Conservation (phyloP, 495 filamentous ascomycete species). For the Hypoxylon lienhwacheense region DNA sequence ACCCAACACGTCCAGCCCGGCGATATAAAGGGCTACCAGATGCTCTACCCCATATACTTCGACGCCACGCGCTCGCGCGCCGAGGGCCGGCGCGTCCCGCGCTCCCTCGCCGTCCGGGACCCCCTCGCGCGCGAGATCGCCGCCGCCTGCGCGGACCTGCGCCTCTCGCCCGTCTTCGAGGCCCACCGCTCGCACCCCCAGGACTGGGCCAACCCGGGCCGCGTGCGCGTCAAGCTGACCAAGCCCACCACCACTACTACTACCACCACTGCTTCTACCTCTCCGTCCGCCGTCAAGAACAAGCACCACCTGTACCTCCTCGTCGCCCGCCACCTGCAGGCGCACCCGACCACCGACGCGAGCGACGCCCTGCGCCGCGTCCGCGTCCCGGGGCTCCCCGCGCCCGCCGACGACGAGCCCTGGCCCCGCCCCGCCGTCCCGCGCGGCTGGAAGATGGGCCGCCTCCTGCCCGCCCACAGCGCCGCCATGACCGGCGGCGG, state of each 20-base stretch:
- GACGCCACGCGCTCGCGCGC: conserved; percentile 72
- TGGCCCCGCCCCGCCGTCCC: conserved; percentile 75
- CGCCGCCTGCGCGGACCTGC: conserved; percentile 73
- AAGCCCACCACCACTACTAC: not conserved
- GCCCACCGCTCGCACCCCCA: conserved; percentile 90
- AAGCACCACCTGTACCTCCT: conserved; percentile 87
- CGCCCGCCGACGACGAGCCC: conserved; percentile 59
- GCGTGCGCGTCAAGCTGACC: conserved; percentile 73
- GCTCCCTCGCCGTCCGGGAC: conserved; percentile 72
- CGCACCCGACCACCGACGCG: conserved; percentile 71
- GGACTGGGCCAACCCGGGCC: conserved; percentile 95
- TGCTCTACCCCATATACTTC: conserved; percentile 94
- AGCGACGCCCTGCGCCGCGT: conserved; percentile 67
- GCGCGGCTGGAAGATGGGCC: conserved; percentile 87
- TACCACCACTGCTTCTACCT: not conserved
- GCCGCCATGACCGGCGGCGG: conserved; percentile 90
- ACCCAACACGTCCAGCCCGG: conserved; percentile 44
- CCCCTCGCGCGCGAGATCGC: conserved; percentile 89
- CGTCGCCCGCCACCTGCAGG: conserved; percentile 70
- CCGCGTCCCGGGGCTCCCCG: conserved; percentile 60
- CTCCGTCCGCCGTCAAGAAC: conserved; percentile 62
- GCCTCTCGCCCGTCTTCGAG: conserved; percentile 79
- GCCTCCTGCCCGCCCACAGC: conserved; percentile 79
- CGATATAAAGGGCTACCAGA: conserved; percentile 69
- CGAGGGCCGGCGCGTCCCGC: conserved; percentile 75